Evolutionary conservation across 441 rosid species (phyloP).

Genomic region (Biscutella laevigata): DNA sequence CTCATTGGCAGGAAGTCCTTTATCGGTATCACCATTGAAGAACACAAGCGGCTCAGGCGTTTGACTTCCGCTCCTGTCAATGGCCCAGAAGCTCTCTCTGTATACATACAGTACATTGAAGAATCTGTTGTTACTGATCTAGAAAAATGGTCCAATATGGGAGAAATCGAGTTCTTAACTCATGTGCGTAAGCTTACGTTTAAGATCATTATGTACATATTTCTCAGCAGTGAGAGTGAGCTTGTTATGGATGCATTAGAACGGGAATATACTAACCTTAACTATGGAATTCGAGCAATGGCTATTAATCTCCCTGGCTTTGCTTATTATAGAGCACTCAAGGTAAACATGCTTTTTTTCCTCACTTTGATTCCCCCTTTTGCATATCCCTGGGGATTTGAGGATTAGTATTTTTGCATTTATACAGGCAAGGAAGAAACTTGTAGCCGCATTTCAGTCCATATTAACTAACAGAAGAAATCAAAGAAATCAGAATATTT

Average conservation of each 20-base stretch:
- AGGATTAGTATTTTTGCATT: not conserved
- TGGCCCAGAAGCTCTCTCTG: constrained; percentile 66
- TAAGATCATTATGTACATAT: constrained; percentile 68
- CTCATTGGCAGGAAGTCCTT: constrained; percentile 78
- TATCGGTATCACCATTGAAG: constrained; percentile 51
- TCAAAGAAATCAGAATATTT: constrained; percentile 4
- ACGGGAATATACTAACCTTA: constrained; percentile 60
- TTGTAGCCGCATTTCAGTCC: constrained; percentile 40
- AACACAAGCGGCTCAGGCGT: constrained; percentile 75
- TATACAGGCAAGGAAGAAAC: constrained; percentile 61
- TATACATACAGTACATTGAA: constrained; percentile 58
- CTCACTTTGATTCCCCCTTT: not conserved
- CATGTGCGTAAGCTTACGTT: constrained; percentile 68
- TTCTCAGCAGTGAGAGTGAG: constrained; percentile 66
- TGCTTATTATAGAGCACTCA: constrained; percentile 65
- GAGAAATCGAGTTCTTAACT: constrained; percentile 55
- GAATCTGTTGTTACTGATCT: constrained; percentile 41
- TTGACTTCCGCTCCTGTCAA: constrained; percentile 73
- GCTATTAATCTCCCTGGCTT: constrained; percentile 81
- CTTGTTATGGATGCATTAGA: constrained; percentile 55
- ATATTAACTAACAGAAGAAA: constrained; percentile 23
- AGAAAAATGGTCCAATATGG: constrained; percentile 62
- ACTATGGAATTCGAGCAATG: constrained; percentile 81
- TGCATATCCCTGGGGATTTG: not conserved
- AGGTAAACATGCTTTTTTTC: constrained; percentile 29